Base-by-base conservation (phyloP, 2,329 filamentous ascomycete genomes). In the Trichoderma aggressivum region DNA sequence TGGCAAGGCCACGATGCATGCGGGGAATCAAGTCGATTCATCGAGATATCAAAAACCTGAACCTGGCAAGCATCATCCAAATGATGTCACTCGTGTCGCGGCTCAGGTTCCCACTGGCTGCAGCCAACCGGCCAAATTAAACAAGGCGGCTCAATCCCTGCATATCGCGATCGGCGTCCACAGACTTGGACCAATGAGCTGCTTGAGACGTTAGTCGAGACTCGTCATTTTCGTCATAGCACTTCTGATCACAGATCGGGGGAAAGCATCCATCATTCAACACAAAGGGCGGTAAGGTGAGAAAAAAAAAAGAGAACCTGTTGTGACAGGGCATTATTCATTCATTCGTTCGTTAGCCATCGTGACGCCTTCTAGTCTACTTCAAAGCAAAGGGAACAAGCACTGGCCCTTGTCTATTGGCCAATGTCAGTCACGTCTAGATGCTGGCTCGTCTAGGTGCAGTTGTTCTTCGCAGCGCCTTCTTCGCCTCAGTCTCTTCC, bases 391-490 rank as follows among this genome's bases (percentile, higher is more conserved):
- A n/a, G 1, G 1, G 21, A 53, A 56, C 26, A 12, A 58, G 4
- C 43, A 21, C 43, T 21, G 43, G 10, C 43, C n/a, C 43, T 50
- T 0, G n/a, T 50, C 43, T 50, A 59, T n/a, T n/a, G 8, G 24
- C 39, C 3, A 21, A 18, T 50, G 43, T 3, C 18, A 43, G 43
- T 3, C 18, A 43, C 39, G 63, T 72, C 71, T 81, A 93, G 63
- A 95, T 93, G 81, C 92, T 95, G 30, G 92, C 92, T 78, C 92
- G 86, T 74, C 92, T 85, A 26, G 92, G 92, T 71, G 92, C 92
- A 89, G 93, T 93, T 0, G 92, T 95, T 76, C 92, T 87, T 76
- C 92, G 86, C 77, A 95, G 81, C 32, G 90, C 91, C 81, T 90
- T 91, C 85, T 93, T 94, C 74, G 92, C 91, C 77, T 92, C 92